phyloP scores from a whole-genome alignment of 306 rosid species.

The Prunus mira region DNA sequence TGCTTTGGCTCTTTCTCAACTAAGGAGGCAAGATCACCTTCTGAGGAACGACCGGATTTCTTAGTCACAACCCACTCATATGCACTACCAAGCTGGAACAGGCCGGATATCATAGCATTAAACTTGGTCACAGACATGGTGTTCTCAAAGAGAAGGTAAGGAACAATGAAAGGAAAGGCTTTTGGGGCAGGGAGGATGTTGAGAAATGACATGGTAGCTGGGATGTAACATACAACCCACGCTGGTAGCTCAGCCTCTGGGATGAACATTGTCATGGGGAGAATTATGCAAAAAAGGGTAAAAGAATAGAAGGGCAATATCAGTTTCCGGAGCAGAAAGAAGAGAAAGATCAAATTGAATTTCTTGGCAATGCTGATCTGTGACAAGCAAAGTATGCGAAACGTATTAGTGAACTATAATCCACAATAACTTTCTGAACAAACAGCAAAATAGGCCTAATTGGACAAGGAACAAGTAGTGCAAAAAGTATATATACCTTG shows the following conservation, averaged over 20 bases:
- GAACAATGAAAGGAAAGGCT: constrained; percentile 90
- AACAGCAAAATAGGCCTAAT: not conserved
- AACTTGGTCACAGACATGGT: constrained; percentile 94
- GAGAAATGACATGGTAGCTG: constrained; percentile 85
- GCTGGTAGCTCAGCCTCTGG: constrained; percentile 84
- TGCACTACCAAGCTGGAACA: constrained; percentile 88
- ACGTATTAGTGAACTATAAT: not conserved
- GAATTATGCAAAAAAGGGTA: constrained; percentile 85
- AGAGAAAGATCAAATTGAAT: constrained; percentile 86
- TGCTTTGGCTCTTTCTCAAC: constrained; percentile 55
- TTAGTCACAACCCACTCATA: constrained; percentile 95
- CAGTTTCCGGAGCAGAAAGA: constrained; percentile 83
- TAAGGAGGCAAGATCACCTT: constrained; percentile 74
- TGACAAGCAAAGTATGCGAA: not conserved
- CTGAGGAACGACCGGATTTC: constrained; percentile 89
- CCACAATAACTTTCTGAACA: not conserved
- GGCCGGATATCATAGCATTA: constrained; percentile 92
- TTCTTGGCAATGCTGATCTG: constrained; percentile 90
- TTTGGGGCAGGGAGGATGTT: constrained; percentile 89
- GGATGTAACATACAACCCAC: constrained; percentile 90
- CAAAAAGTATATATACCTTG: constrained; percentile 45
- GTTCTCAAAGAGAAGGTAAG: constrained; percentile 91
- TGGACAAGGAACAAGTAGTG: not conserved
- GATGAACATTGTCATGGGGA: constrained; percentile 92
- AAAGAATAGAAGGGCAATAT: constrained; percentile 88